Base-by-base conservation (phyloP, 2,329 filamentous ascomycete species). In the Fusarium staphyleae region DNA sequence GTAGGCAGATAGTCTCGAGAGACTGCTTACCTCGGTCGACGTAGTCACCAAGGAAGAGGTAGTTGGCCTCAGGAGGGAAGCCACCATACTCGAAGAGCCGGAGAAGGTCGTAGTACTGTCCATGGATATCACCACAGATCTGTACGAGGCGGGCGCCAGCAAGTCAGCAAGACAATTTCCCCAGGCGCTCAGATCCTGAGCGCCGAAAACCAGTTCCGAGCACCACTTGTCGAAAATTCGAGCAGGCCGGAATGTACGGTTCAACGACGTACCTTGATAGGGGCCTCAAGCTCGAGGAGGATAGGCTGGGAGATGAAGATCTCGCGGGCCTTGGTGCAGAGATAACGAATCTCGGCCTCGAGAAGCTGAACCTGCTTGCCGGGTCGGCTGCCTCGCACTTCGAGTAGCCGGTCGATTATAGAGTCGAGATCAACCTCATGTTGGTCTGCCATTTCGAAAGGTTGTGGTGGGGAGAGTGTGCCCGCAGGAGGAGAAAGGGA, bases 261-360 rank as follows among this genome's bases (percentile, higher is more conserved):
- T 35, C 33, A 14, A 42, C 49, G 48, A 50, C 82, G 69, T 83
- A 96, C 93, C 92, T 99, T 99, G 79, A 99, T 98, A 59, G 95
- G 95, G 72, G 95, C 95, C 78, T 98, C 95, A 43, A 99, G 86
- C 81, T 99, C 95, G 66, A 99, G 87, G 66, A 99, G 82, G 72
- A 98, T 98, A 65, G 95, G 95, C 81, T 99, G 95, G 60, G 93
- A 97, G 77, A 99, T 98, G 83, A 99, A 98, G 71, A 99, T 98
- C 82, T 99, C 95, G 66, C 95, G 89, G 61, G 93, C 93, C 82
- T 98, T 98, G 75, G 93, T 97, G 86, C 95, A 99, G 65, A 99
- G 86, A 78, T 87, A 96, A 74, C 93, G 89, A 69, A 99, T 99
- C 81, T 98, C 95, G 57, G 91, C 87, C 78, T 99, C 95, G 65